Evolutionary conservation across 139 green algal species (phyloP).

Genomic region (Auxenochlorella pyrenoidosa): DNA sequence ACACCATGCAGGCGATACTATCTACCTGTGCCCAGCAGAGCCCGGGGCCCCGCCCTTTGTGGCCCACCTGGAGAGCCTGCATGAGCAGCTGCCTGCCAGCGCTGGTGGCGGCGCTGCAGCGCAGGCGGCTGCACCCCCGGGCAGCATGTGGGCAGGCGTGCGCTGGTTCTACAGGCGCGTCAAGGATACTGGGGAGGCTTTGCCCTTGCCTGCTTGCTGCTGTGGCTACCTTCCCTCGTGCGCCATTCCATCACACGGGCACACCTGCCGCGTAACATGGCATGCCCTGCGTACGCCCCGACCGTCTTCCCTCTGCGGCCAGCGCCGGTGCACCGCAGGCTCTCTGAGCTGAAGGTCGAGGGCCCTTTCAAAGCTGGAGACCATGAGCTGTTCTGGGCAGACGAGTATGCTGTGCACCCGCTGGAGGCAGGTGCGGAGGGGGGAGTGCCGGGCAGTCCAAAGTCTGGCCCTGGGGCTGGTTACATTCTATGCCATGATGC

Average conservation of each 20-base stretch:
- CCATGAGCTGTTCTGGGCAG: constrained; percentile 38
- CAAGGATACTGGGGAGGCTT: too few species aligned
- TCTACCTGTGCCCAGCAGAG: constrained; percentile 40
- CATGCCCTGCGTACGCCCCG: too few species aligned
- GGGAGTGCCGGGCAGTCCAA: too few species aligned
- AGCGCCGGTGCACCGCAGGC: constrained; percentile 17
- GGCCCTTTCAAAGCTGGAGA: background rate
- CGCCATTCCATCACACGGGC: too few species aligned
- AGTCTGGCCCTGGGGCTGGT: too few species aligned
- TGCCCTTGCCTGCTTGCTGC: too few species aligned
- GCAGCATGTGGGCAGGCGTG: constrained; percentile 10
- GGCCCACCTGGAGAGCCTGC: constrained; percentile 26
- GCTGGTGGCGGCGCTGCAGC: background rate
- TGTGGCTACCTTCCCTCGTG: too few species aligned
- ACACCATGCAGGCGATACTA: constrained; percentile 25
- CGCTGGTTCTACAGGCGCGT: constrained; percentile 32
- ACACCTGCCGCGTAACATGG: too few species aligned
- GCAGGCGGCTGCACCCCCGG: background rate
- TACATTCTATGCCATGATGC: too few species aligned
- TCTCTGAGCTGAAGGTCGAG: constrained; percentile 34
- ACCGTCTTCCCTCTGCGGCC: too few species aligned
- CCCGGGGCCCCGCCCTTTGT: constrained; percentile 16
- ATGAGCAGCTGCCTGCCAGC: background rate
- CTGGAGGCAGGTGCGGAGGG: constrained; percentile 25
- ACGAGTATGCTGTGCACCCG: constrained; percentile 37